Evolutionary conservation across 345 rosid species (phyloP).

Genomic region (Populus simonii): DNA sequence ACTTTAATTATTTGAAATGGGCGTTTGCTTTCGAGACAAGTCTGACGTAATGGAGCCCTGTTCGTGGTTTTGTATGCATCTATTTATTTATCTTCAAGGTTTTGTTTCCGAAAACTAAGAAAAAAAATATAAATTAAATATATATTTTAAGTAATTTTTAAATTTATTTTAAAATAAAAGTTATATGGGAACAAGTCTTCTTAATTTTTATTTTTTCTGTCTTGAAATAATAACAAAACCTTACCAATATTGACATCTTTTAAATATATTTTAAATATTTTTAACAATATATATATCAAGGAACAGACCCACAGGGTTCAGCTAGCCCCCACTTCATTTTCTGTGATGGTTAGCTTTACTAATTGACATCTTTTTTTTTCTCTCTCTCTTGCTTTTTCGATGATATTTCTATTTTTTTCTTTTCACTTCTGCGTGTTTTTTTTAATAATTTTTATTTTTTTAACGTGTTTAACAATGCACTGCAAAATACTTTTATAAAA

Average conservation of each 20-base stretch:
- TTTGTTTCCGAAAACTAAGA: too few relatives aligned
- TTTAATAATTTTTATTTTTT: background rate
- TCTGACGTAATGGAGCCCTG: background rate
- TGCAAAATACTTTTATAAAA: too few relatives aligned
- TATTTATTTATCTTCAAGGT: too few relatives aligned
- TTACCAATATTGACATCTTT: too few relatives aligned
- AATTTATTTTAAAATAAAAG: too few relatives aligned
- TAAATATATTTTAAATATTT: too few relatives aligned
- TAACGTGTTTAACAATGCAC: too few relatives aligned
- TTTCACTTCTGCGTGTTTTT: background rate
- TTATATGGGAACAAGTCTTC: too few relatives aligned
- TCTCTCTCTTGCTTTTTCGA: background rate
- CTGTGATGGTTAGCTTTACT: background rate
- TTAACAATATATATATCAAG: background rate
- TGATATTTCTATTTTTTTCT: background rate
- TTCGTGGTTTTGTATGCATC: background rate
- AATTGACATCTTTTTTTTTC: background rate
- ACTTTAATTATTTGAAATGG: conserved; percentile 1
- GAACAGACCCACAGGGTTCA: background rate
- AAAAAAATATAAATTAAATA: too few relatives aligned
- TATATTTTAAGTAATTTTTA: too few relatives aligned
- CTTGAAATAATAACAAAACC: too few relatives aligned
- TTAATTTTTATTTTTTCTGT: too few relatives aligned
- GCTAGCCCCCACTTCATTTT: background rate
- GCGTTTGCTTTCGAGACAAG: background rate